Evolutionary conservation across 169 alveolate genomes (phyloP), one percentile per base, ranked within the genome.

Genomic region (Plasmodium gallinaceum): DNA sequence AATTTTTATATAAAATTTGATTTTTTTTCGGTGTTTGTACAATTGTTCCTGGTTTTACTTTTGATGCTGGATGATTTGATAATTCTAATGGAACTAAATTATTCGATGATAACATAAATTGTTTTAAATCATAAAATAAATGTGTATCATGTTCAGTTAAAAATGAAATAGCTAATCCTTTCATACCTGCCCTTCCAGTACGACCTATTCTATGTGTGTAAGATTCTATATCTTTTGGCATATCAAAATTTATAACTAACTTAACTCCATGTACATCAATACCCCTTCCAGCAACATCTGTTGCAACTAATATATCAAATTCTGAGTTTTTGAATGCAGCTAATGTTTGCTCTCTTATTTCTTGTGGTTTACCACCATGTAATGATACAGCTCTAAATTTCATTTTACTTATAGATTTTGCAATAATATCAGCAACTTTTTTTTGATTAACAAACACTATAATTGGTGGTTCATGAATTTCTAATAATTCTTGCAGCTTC

Each of bases 241-340:
- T 97, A 94, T 98, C 99, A 88, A 96, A 98, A 94, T 99, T 99
- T 20, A 99, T 97, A 46, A 98, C 99, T 66, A 95, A 96, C 54
- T 95, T 95, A 24, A 99, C 99, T 5, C 98, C 98, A 22, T 97
- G 98, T 42, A 99, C 97, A 92, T 99, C 99, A 14, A 99, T 88
- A 48, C 99, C 99, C 66, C 99, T 71, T 78, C 99, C 99, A 32
- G 99, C 99, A 45, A 99, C 99, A 94, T 99, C 99, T 7, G 99
- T 98, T 46, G 99, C 99, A 39, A 98, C 99, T 76, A 98, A 92
- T 62, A 98, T 97, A 88, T 97, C 99, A 45, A 93, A 92, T 1
- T 94, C 94, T 10, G 98, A 98, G 26, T 93, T 93, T 92, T 96
- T 97, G 69, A 98, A 98, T 20, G 95, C 92, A 68, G 94, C 95